Percentiles rank a stretch among this genome's conserved stretches.
Conservation (phyloP, 1,139 yeast genomes). For the Geotrichum phurueaensis region DNA sequence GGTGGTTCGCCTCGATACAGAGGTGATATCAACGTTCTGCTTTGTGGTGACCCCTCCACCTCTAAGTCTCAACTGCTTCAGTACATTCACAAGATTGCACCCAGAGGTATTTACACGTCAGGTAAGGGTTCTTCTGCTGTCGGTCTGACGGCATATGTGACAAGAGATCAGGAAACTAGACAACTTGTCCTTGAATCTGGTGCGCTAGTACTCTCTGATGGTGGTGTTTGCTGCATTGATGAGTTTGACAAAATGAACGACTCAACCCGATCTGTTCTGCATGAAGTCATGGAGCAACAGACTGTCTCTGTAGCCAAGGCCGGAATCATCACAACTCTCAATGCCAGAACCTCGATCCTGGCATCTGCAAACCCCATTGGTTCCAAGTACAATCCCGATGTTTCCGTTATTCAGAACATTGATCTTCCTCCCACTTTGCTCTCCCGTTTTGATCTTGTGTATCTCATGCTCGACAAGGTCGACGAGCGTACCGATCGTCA, state of each 20-base stretch:
- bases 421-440: slow-evolving; percentile 94
- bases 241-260: slow-evolving; percentile 98
- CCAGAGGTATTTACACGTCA: slow-evolving; percentile 94
- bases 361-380: slow-evolving; percentile 99
- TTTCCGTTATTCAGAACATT: slow-evolving; percentile 91
- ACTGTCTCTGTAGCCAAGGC: slow-evolving; percentile 97
- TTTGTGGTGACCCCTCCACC: slow-evolving; percentile 98
- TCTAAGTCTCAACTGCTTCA: slow-evolving; percentile 90
- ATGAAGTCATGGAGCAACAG: slow-evolving; percentile 99
- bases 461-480: slow-evolving; percentile 84
- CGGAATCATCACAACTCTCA: slow-evolving; percentile 91
- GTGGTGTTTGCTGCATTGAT: slow-evolving; percentile 98
- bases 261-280: slow-evolving; percentile 86
- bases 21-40: slow-evolving; percentile 85
- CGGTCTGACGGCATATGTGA: slow-evolving; percentile 94
- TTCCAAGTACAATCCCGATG: slow-evolving; percentile 84
- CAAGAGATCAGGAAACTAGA: slow-evolving; percentile 88
- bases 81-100: slow-evolving; percentile 95
- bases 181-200: slow-evolving; percentile 94
- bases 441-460: slow-evolving; percentile 91
- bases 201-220: slow-evolving; percentile 93
- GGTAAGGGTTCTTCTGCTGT: slow-evolving; percentile 99
- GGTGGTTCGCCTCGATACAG: slow-evolving; percentile 82
- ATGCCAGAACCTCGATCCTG: slow-evolving; percentile 90
- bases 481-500: slow-evolving; percentile 81